Evolutionary conservation across 148 eudicot species (phyloP), one percentile per base, ranked within the genome.

Genomic region (Diospyros kaki): DNA sequence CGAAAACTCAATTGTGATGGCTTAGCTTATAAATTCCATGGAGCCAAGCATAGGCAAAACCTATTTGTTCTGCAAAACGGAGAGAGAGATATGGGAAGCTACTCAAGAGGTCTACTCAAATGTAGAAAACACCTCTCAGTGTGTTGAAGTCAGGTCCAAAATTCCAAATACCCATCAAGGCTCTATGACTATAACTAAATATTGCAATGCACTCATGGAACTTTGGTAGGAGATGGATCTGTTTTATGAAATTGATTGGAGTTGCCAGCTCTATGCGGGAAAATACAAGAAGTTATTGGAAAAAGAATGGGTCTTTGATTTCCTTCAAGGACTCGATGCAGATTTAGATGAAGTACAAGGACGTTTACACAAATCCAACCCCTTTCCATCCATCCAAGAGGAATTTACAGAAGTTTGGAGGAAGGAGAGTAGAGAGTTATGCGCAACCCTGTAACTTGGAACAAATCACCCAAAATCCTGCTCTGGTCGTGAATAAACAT

Each of bases 31-130:
- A 13, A 74, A 73, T 73, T 45, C 68, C 3, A 72, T 56, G 75
- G 9, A 42, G 6, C 14, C 17, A 4, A 52, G 43, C 6, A 43
- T 15, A 6, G 59, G 59, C 8, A 14, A 55, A 13, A 55, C 8
- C 59, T 55, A 6, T 10, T 14, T 55, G 12, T 2, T 55, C 12
- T 46, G 63, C 5, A 13, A 48, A 7, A 73, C 45, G 1, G 13
- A 58, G 4, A 63, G 63, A 15, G 76, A 73, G 11, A 73, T 73
- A 42, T 28, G 68, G 75, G 75, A 73, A 10, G 70, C 69, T 38
- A 70, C 40, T 5, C 62, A 14, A 55, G 70, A 74, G 6, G 41
- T 50, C 1, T 74, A 74, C 17, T 74, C 77, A 39, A 52, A 9
- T 28, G 10, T 3, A 12, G 77, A 74, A 28, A 63, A 74, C 18